These are phyloP conservation scores for Hanseniaspora occidentalis DNA, from an alignment of 805 yeast genomes.

Conservation along the genomic window DNA sequence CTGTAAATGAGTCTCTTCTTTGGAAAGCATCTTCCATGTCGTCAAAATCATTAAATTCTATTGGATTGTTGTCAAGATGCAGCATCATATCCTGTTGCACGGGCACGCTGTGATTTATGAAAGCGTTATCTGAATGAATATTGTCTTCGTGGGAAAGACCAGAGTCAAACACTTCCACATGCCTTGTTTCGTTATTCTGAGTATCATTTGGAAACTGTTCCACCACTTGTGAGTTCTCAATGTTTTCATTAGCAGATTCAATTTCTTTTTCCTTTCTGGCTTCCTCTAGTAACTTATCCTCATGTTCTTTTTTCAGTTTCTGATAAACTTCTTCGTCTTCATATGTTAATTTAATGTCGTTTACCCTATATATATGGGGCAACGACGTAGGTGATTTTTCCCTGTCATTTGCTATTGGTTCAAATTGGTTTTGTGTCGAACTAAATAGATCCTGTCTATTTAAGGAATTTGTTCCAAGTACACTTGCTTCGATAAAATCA, in stretches of 20 bases:
- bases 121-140: no score
- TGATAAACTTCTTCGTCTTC: slow-evolving; percentile 11
- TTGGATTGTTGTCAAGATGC: slow-evolving; percentile 1
- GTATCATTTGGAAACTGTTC: no score
- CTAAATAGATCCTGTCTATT: slow-evolving; percentile 31
- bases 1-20: slow-evolving; percentile 20
- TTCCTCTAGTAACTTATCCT: not conserved
- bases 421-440: no score
- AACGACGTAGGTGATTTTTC: no score
- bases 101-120: no score
- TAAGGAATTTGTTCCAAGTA: slow-evolving; percentile 6
- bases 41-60: slow-evolving; percentile 19
- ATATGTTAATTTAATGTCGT: slow-evolving; percentile 19
- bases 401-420: no score
- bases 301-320: slow-evolving; percentile 6
- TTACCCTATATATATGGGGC: slow-evolving; percentile 26
- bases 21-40: slow-evolving; percentile 24
- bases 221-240: no score
- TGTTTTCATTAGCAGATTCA: not conserved
- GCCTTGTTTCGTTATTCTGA: no score
- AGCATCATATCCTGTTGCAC: not conserved
- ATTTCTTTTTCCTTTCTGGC: slow-evolving; percentile 2
- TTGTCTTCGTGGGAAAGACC: no score
- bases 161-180: no score
- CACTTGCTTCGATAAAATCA: not conserved